phyloP scores from a whole-genome alignment of 805 yeast genomes.

The Cyberlindnera saturnus region DNA sequence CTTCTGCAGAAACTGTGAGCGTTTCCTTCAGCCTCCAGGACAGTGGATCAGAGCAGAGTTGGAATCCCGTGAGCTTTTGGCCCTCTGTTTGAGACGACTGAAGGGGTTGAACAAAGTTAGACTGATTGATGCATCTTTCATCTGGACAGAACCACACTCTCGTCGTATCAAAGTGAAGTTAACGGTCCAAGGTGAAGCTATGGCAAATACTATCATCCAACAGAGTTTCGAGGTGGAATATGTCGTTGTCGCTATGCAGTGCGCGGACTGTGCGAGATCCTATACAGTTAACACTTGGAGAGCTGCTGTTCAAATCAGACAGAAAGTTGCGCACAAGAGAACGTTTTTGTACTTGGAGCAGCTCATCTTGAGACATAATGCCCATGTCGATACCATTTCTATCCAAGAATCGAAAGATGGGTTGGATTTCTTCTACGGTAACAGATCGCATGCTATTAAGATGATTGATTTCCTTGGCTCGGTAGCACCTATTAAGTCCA shows the following conservation, averaged over 20 bases:
- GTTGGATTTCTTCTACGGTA: conserved; percentile 85
- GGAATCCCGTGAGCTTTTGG: conserved; percentile 89
- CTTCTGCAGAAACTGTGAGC: conserved; percentile 95
- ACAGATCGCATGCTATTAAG: conserved; percentile 84
- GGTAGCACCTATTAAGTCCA: conserved; percentile 78
- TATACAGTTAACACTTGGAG: conserved; percentile 97
- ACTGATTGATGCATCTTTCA: conserved; percentile 85
- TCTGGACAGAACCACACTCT: conserved; percentile 99
- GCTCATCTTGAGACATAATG: conserved; percentile 84
- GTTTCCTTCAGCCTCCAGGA: conserved; percentile 89
- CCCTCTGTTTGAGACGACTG: conserved; percentile 80
- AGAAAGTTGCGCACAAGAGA: conserved; percentile 94
- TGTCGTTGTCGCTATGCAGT: conserved; percentile 91
- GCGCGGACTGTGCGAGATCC: conserved; percentile 97
- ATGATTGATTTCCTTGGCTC: conserved; percentile 86
- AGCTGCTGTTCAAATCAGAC: conserved; percentile 96
- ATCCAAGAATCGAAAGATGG: conserved; percentile 94
- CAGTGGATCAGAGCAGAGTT: conserved; percentile 90
- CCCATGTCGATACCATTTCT: conserved; percentile 89
- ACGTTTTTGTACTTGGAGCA: conserved; percentile 95
- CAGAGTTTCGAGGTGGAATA: conserved; percentile 94
- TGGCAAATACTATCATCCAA: conserved; percentile 85
- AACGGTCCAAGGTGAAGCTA: conserved; percentile 96
- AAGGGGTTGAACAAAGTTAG: conserved; percentile 84
- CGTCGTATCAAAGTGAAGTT: conserved; percentile 87